Percentiles rank a stretch among this genome's conserved stretches.
phyloP scores from a whole-genome alignment of 176 grass and related monocot genomes.

The Thalia dealbata region DNA sequence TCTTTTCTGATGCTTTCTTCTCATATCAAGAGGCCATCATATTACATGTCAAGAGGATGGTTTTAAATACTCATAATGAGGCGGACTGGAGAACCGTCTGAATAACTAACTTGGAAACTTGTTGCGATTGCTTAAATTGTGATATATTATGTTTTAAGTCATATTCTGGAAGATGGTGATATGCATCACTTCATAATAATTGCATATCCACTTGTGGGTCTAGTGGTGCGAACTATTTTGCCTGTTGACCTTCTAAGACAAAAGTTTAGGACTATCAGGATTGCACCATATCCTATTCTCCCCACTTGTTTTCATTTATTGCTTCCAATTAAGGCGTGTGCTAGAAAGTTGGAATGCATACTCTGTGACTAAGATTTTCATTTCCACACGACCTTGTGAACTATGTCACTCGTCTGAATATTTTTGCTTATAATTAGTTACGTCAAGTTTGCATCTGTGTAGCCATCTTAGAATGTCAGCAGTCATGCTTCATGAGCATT shows the following conservation, averaged over 20 bases:
- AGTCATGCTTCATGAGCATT: not conserved
- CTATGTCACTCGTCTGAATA: not conserved
- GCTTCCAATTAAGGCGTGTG: not conserved
- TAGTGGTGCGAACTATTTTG: conserved; percentile 2
- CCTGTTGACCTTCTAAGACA: conserved; percentile 1
- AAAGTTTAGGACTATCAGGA: not conserved
- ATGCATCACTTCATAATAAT: conserved; percentile 1
- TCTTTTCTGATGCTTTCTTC: not conserved
- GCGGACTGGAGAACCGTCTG: not conserved
- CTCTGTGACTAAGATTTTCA: not conserved
- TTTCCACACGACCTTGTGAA: not conserved
- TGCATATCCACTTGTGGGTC: not conserved
- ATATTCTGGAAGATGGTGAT: not conserved
- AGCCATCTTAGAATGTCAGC: not conserved
- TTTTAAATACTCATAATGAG: not conserved
- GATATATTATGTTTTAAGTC: not conserved
- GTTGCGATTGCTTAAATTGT: not conserved
- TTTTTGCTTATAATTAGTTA: not conserved
- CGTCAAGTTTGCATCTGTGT: not conserved
- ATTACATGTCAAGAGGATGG: not conserved
- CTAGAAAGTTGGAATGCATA: conserved; percentile 4
- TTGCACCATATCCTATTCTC: not conserved
- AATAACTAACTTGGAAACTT: not conserved
- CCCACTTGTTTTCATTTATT: not conserved
- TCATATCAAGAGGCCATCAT: not conserved